Evolutionary conservation across 805 yeast species (phyloP).

Genomic region (Cyberlindnera xishuangbannaensis): DNA sequence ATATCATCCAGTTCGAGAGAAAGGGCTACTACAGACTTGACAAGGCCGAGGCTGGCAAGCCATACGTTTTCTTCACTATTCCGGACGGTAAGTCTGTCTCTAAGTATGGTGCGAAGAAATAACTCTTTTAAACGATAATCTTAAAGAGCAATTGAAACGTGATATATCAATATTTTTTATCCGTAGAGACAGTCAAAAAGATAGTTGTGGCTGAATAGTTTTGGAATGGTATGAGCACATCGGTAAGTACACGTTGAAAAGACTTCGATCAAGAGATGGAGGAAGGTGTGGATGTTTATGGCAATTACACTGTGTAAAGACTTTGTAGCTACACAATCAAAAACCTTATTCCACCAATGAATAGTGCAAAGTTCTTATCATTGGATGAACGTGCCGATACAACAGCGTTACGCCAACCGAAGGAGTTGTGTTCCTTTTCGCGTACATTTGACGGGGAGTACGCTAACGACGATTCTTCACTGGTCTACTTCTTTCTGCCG

Average conservation of each 20-base stretch:
- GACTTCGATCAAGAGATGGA: too few relatives aligned
- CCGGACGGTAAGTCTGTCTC: slow-evolving; percentile 91
- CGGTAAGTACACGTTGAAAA: too few relatives aligned
- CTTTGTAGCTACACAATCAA: too few relatives aligned
- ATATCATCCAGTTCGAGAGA: slow-evolving; percentile 90
- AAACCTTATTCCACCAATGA: too few relatives aligned
- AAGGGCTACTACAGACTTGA: slow-evolving; percentile 94
- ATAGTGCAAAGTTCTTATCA: slow-evolving; percentile 13
- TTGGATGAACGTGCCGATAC: slow-evolving; percentile 41
- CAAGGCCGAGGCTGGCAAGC: slow-evolving; percentile 48
- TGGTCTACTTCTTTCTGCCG: slow-evolving; percentile 78
- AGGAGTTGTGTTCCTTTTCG: slow-evolving; percentile 67
- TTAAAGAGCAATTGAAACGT: neutral
- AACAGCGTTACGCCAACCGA: slow-evolving; percentile 78
- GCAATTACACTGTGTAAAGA: too few relatives aligned
- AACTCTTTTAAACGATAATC: slow-evolving; percentile 4
- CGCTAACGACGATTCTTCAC: slow-evolving; percentile 43
- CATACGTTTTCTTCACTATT: slow-evolving; percentile 80
- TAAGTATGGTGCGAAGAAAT: slow-evolving; percentile 47
- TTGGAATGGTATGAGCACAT: too few relatives aligned
- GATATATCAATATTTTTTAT: too few relatives aligned
- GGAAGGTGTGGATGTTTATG: too few relatives aligned
- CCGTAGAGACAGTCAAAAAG: too few relatives aligned
- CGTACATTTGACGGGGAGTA: slow-evolving; percentile 52
- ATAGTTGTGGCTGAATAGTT: too few relatives aligned